Evolutionary conservation across 1,284 basidiomycete species (phyloP), one percentile per base, ranked within the genome.

Genomic region (Taiwanofungus camphoratus): DNA sequence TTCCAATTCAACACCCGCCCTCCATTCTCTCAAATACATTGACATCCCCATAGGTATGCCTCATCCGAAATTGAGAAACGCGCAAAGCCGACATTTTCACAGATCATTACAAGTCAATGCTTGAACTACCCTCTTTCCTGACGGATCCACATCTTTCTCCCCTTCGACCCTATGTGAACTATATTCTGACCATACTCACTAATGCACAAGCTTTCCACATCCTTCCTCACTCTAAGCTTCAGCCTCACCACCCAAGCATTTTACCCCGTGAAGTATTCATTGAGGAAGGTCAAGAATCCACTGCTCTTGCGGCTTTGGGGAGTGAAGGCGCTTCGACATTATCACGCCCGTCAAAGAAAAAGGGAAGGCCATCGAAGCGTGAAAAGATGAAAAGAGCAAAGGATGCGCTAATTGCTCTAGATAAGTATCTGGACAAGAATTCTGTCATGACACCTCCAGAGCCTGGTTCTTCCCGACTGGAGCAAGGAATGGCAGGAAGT

Each of bases 211-310:
- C 66, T 0, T 86, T 88, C 54, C 66, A 79, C 45, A 65, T 87
- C 32, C 59, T 82, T 21, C 85, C 86, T 0, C 52, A 54, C 26
- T 73, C 76, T 7, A 62, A 67, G 2, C 52, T 75, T 8, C 62
- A 66, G n/a, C 62, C 82, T 0, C 64, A 76, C 52, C 77, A 75
- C 52, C 84, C 85, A 1, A 69, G 77, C 18, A 60, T 61, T 13
- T 64, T 88, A 6, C 86, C 85, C 9, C 73, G 82, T 18, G 84
- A 87, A 53, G 60, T 77, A 7, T 76, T 77, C 42, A 60, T 72
- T 4, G 68, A 69, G 38, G 70, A 71, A 31, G 64, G 55, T 13
- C 57, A 56, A n/a, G 61, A 58, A 5, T 41, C 48, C 11, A 45
- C 51, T 9, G 37, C 35, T 8, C 37, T 39, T n/a, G 42, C 31